Conservation (phyloP, 352 stramenopile species). For the Globisporangium canariense region DNA sequence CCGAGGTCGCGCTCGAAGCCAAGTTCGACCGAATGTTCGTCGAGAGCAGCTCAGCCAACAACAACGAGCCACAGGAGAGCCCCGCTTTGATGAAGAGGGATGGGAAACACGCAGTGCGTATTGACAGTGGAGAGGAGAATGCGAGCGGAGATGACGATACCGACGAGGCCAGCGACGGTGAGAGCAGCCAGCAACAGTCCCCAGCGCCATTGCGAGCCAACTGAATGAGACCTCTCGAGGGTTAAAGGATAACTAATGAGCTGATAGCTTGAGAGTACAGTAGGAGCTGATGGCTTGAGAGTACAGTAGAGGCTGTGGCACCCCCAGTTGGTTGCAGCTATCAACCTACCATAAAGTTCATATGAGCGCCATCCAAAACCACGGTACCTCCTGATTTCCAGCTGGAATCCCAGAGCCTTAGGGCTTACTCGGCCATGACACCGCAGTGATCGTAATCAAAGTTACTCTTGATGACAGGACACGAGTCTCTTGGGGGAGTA, state of each 20-base stretch:
- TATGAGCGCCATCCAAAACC: no score
- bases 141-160: neutral
- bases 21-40: constrained; percentile 16
- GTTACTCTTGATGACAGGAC: no score
- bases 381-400: no score
- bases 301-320: no score
- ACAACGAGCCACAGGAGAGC: neutral
- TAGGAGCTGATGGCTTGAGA: no score
- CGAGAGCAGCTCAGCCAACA: neutral
- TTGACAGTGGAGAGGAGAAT: neutral
- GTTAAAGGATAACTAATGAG: neutral
- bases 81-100: neutral
- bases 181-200: constrained; percentile 1
- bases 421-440: no score
- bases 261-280: no score
- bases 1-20: constrained; percentile 13
- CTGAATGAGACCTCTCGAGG: neutral
- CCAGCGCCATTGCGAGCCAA: neutral
- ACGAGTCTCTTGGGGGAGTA: no score
- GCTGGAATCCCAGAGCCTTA: no score
- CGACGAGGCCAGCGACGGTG: neutral
- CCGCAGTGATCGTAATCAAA: no score
- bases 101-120: neutral
- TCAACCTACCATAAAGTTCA: no score
- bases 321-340: no score